Evolutionary conservation across 805 yeast genomes (phyloP).

Genomic region (Zygosaccharomyces siamensis): DNA sequence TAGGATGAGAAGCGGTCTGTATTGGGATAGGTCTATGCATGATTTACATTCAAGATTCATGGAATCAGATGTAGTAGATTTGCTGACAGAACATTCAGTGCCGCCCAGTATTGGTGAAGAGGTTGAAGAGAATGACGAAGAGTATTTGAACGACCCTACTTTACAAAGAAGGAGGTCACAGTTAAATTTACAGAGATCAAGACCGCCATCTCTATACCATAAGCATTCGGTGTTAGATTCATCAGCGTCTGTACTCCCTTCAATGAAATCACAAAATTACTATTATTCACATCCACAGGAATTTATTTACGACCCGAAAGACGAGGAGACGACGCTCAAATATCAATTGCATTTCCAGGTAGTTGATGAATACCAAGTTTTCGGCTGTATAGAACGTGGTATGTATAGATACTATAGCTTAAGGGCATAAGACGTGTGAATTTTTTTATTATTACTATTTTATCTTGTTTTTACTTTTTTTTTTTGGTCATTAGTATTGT

Average conservation of each 20-base stretch:
- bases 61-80: constrained; percentile 5
- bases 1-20: constrained; percentile 23
- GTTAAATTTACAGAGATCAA: constrained; percentile 20
- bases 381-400: constrained; percentile 43
- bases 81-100: constrained; percentile 4
- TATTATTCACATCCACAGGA: constrained; percentile 23
- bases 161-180: constrained; percentile 34
- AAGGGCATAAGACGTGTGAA: constrained; percentile 30
- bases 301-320: constrained; percentile 26
- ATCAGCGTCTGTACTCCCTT: constrained; percentile 9
- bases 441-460: not conserved
- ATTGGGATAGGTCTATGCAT: constrained; percentile 35
- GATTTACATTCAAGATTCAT: constrained; percentile 13
- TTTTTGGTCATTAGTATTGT: no score
- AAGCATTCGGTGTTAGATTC: constrained; percentile 5
- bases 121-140: constrained; percentile 29
- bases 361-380: constrained; percentile 37
- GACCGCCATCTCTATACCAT: constrained; percentile 8
- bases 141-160: constrained; percentile 28
- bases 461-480: no score
- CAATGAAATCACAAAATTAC: constrained; percentile 13
- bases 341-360: constrained; percentile 29
- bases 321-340: constrained; percentile 24
- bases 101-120: constrained; percentile 12
- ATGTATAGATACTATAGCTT: constrained; percentile 42